Percentiles rank a stretch among this genome's conserved stretches.
These are phyloP conservation scores for Mayamaea pseudoterrestris DNA, from an alignment of 108 stramenopile genomes.

Conservation along the genomic window DNA sequence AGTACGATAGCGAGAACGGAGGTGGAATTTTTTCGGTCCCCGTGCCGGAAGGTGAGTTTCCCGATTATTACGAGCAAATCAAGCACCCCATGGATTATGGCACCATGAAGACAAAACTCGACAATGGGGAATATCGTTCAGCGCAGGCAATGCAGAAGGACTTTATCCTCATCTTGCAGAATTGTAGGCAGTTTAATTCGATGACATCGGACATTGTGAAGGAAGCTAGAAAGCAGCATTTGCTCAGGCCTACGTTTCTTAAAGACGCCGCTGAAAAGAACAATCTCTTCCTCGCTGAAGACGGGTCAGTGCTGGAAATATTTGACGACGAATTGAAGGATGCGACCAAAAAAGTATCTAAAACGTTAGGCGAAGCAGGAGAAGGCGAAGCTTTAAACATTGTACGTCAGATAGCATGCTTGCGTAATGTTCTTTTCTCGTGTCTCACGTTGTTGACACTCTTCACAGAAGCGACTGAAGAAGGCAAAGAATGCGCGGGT, in stretches of 20 bases:
- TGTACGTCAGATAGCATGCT: no score
- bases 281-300: constrained; percentile 67
- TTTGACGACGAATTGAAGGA: constrained; percentile 33
- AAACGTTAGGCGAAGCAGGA: constrained; percentile 16
- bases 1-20: constrained; percentile 48
- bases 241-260: constrained; percentile 53
- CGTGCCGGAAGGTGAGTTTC: constrained; percentile 69
- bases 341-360: constrained; percentile 4
- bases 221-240: constrained; percentile 59
- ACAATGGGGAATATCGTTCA: constrained; percentile 73
- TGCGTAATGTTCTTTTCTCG: no score
- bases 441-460: not conserved
- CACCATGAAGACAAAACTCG: constrained; percentile 73
- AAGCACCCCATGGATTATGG: constrained; percentile 78
- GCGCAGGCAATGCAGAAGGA: constrained; percentile 84
- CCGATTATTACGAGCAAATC: constrained; percentile 82
- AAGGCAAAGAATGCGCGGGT: not conserved
- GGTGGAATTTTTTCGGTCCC: constrained; percentile 73
- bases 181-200: constrained; percentile 72
- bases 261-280: constrained; percentile 63
- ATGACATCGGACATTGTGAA: constrained; percentile 73
- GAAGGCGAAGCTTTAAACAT: not conserved
- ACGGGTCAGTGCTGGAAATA: constrained; percentile 64
- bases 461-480: not conserved
- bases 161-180: constrained; percentile 66